Conservation (phyloP, 2,329 filamentous ascomycete genomes). For the Calonectria henricotiae region DNA sequence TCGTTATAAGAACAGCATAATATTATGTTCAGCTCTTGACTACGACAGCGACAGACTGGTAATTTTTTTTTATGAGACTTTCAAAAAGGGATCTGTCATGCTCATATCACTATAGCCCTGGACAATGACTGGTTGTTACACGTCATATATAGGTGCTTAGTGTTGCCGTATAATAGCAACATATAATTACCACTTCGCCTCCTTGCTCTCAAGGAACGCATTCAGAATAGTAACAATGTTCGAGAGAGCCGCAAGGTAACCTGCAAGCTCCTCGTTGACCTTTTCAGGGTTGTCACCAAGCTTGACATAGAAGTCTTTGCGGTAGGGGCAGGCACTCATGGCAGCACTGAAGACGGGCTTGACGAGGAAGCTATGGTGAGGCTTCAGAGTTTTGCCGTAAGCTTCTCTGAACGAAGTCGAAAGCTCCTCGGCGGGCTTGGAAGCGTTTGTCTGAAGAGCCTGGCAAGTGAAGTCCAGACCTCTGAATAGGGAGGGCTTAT, state of each 20-base stretch:
- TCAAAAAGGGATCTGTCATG: conserved; percentile 27
- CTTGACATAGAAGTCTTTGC: conserved; percentile 94
- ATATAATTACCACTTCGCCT: conserved; percentile 73
- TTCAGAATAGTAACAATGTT: conserved; percentile 84
- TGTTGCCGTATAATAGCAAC: conserved; percentile 24
- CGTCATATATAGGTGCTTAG: conserved; percentile 28
- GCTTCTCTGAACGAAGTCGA: conserved; percentile 88
- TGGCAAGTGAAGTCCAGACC: conserved; percentile 95
- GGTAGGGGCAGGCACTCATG: conserved; percentile 94
- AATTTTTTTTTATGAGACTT: conserved; percentile 31
- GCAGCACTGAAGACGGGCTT: conserved; percentile 95
- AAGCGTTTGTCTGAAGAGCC: conserved; percentile 84
- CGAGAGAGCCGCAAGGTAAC: conserved; percentile 85
- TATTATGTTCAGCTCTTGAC: conserved; percentile 20
- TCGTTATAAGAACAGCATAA: conserved; percentile 15
- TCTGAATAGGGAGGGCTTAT: conserved; percentile 63
- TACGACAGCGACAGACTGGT: conserved; percentile 25
- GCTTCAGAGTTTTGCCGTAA: conserved; percentile 91
- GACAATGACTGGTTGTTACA: conserved; percentile 36
- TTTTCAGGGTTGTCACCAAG: conserved; percentile 78
- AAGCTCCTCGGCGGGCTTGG: conserved; percentile 81
- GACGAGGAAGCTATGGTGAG: conserved; percentile 89
- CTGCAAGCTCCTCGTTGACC: conserved; percentile 76
- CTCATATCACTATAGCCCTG: conserved; percentile 35
- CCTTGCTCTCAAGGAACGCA: conserved; percentile 70